Evolutionary conservation across 495 filamentous ascomycete species (phyloP).

Genomic region (Aspergillus mulundensis): DNA sequence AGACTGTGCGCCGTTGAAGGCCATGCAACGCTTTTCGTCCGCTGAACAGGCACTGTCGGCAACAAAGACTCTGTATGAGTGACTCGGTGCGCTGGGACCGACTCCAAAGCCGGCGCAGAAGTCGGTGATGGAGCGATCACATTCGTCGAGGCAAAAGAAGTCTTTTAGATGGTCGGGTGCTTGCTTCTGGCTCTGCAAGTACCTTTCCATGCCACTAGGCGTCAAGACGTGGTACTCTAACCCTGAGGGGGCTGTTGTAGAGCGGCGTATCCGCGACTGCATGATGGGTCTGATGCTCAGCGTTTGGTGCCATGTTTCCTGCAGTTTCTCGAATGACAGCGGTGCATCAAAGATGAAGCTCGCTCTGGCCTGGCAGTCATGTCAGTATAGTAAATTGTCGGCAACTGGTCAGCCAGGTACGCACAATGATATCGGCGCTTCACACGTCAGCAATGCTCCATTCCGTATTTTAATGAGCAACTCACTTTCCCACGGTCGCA

Average conservation of each 20-base stretch:
- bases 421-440: not conserved
- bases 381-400: too few relatives aligned
- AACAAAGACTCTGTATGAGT: not conserved
- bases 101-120: not conserved
- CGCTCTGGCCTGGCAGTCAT: not conserved
- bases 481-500: not conserved
- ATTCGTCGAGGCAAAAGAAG: not conserved
- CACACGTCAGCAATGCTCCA: not conserved
- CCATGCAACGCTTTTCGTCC: not conserved
- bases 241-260: not conserved
- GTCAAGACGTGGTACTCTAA: not conserved
- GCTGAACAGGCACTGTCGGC: not conserved
- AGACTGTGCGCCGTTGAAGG: not conserved
- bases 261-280: not conserved
- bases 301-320: not conserved
- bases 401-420: not conserved
- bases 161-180: not conserved
- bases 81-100: not conserved
- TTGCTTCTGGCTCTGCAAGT: not conserved
- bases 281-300: not conserved
- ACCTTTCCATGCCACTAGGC: not conserved
- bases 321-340: not conserved
- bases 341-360: not conserved
- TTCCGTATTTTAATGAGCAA: not conserved
- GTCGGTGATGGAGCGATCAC: not conserved